phyloP scores from a whole-genome alignment of 2,329 filamentous ascomycete species.

The Catunica adiposa region DNA sequence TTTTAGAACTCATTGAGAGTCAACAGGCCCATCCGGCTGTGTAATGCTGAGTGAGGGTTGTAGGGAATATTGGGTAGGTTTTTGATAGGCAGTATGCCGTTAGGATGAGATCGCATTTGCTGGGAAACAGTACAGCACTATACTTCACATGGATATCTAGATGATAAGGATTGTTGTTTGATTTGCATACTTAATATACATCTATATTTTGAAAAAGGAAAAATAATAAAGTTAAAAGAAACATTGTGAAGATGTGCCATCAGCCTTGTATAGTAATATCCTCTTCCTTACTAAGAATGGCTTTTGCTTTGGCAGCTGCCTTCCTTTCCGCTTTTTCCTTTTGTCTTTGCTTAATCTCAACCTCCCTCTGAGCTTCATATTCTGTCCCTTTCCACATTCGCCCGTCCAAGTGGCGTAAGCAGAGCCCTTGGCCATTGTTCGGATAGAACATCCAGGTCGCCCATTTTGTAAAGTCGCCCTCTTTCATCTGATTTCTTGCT shows the following conservation, averaged over 20 bases:
- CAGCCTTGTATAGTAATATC: not conserved
- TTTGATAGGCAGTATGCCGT: not conserved
- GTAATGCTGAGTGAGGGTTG: no score
- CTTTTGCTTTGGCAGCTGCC: not conserved
- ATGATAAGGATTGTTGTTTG: not conserved
- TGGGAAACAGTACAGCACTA: constrained; percentile 3
- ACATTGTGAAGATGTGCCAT: not conserved
- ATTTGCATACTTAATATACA: not conserved
- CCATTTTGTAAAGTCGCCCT: constrained; percentile 34
- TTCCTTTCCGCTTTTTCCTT: constrained; percentile 3
- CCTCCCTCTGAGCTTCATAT: constrained; percentile 1
- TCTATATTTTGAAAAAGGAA: no score
- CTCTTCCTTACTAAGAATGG: not conserved
- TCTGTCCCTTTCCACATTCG: constrained; percentile 30
- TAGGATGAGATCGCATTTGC: not conserved
- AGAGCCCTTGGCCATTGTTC: constrained; percentile 27
- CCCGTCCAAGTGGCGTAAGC: constrained; percentile 34
- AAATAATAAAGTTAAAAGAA: no score
- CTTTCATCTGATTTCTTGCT: constrained; percentile 39
- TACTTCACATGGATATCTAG: not conserved
- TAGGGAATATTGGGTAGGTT: not conserved
- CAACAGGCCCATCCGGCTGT: not conserved
- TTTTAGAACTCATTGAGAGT: constrained; percentile 18
- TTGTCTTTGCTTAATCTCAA: constrained; percentile 1
- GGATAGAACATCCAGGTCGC: constrained; percentile 41